phyloP scores from a whole-genome alignment of 2,329 filamentous ascomycete species.

The Xylariaceae sp. region DNA sequence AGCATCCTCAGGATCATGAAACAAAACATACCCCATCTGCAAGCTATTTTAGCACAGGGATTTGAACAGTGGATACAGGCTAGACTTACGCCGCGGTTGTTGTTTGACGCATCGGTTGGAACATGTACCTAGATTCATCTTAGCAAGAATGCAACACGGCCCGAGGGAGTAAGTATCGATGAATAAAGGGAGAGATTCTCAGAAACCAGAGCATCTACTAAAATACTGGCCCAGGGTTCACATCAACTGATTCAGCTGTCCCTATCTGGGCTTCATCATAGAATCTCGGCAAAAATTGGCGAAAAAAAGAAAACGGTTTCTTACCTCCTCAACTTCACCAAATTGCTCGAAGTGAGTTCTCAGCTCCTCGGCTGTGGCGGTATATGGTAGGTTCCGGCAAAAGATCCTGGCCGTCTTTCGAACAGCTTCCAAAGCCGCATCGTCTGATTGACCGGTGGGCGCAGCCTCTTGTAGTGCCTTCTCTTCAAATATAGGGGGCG shows the following conservation, averaged over 20 bases:
- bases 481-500: background rate
- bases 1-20: constrained; percentile 64
- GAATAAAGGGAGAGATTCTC: constrained; percentile 46
- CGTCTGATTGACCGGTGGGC: constrained; percentile 31
- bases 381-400: constrained; percentile 82
- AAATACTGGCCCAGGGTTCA: constrained; percentile 89
- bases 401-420: constrained; percentile 74
- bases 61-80: constrained; percentile 2
- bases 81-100: constrained; percentile 61
- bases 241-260: constrained; percentile 96
- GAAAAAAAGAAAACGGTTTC: constrained; percentile 33
- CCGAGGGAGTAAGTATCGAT: constrained; percentile 24
- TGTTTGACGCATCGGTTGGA: constrained; percentile 64
- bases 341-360: constrained; percentile 64
- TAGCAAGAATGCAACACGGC: constrained; percentile 32
- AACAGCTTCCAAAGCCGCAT: constrained; percentile 51
- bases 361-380: constrained; percentile 70
- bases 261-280: constrained; percentile 99
- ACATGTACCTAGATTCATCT: constrained; percentile 70
- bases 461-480: constrained; percentile 15
- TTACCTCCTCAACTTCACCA: constrained; percentile 82
- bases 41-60: constrained; percentile 9
- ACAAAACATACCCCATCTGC: constrained; percentile 76
- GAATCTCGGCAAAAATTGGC: constrained; percentile 36
- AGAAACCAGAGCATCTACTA: constrained; percentile 99